Evolutionary conservation across 1,139 yeast genomes (phyloP), one percentile per base, ranked within the genome.

Genomic region (Taphrina confusa): DNA sequence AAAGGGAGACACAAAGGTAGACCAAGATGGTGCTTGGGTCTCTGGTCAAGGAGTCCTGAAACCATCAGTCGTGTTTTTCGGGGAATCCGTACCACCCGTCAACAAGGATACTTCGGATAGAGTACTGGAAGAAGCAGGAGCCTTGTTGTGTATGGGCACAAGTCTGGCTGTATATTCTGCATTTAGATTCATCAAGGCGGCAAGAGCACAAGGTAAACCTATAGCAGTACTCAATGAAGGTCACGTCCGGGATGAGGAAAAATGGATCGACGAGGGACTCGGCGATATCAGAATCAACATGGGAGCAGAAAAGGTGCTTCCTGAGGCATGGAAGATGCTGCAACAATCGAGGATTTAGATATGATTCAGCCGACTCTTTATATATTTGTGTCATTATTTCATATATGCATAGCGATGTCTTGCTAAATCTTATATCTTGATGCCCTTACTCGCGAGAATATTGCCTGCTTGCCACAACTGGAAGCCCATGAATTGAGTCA

Each of bases 401-500:
- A 33, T 33, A 33, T 14, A 14, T n/a, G 47, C 6, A 42, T 2
- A 25, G 6, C 33, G 33, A 30, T 30, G 11, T 9, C 33, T 30
- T 30, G 33, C 12, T n/a, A 39, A 6, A 23, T 5, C 5, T 16
- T 22, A 52, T 4, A 52, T 3, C 20, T 22, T 54, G 42, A 54
- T 23, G 27, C 58, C 58, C 34, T 54, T 54, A 16, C 51, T 31
- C 34, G 58, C 58, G 18, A 44, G 25, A 12, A 54, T 54, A 25
- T 54, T 54, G 22, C 44, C 34, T 16, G 58, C 58, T 18, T 54
- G 58, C 51, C 58, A 44, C 9, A 54, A 36, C 27, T 54, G 58
- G 16, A 88, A 90, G 65, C 82, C 73, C 4, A 82, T 72, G 87
- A 95, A 90, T 71, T 90, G 91, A 65, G 84, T 86, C 11, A 82